These are phyloP conservation scores for Hypoxylon sp. DNA, from an alignment of 2,329 filamentous ascomycete genomes.

Conservation along the genomic window DNA sequence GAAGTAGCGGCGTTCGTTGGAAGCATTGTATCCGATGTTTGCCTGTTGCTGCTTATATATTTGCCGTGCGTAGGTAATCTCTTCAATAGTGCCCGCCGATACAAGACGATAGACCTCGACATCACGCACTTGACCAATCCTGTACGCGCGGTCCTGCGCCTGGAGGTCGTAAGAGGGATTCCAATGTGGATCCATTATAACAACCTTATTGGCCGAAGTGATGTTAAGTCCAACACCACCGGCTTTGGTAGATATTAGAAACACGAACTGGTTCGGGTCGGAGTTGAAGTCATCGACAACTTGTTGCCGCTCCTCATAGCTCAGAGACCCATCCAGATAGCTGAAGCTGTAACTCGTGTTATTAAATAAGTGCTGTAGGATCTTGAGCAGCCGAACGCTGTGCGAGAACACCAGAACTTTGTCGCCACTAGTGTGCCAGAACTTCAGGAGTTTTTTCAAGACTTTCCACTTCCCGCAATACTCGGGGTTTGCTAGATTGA, in stretches of 20 bases:
- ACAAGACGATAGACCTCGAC: conserved; percentile 96
- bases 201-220: conserved; percentile 97
- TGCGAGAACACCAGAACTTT: conserved; percentile 98
- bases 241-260: conserved; percentile 93
- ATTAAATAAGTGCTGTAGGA: conserved; percentile 87
- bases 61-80: conserved; percentile 96
- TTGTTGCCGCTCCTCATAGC: conserved; percentile 84
- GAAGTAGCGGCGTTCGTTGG: conserved; percentile 93
- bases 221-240: conserved; percentile 97
- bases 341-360: conserved; percentile 92
- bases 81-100: conserved; percentile 92
- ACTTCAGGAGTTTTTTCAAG: conserved; percentile 84
- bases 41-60: conserved; percentile 99
- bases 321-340: conserved; percentile 89
- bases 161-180: conserved; percentile 96
- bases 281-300: conserved; percentile 93
- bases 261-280: conserved; percentile 89
- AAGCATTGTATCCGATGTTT: conserved; percentile 96
- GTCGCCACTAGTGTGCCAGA: conserved; percentile 91
- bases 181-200: conserved; percentile 98
- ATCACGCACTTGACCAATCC: conserved; percentile 92
- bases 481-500: conserved; percentile 86
- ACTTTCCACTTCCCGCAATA: conserved; percentile 99
- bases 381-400: conserved; percentile 85
- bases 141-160: conserved; percentile 95